Conservation (phyloP, 306 rosid species). For the Glycine tomentella region DNA sequence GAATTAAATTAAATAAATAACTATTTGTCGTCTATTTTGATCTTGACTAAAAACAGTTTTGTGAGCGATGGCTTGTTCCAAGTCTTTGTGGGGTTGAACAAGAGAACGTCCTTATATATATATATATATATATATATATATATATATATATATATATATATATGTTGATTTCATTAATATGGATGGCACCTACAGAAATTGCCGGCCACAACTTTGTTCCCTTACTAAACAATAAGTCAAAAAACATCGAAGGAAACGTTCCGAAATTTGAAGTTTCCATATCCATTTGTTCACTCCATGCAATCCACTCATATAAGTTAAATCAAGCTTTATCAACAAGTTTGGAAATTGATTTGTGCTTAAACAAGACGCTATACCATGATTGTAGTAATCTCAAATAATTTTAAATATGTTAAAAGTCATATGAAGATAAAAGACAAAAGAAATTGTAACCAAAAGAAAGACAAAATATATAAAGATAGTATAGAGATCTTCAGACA, state of each 20-base stretch:
- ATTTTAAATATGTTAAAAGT: background rate
- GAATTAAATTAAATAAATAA: no score
- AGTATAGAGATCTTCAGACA: no score
- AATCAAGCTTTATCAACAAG: background rate
- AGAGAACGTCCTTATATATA: background rate
- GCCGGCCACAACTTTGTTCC: conserved; percentile 23
- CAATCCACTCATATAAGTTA: background rate
- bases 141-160: no score
- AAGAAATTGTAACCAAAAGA: no score
- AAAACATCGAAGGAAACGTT: background rate
- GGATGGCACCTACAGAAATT: background rate
- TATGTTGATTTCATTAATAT: background rate
- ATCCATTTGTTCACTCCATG: background rate
- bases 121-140: no score
- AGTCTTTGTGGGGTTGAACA: conserved; percentile 25
- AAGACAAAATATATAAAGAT: no score
- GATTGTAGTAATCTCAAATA: no score
- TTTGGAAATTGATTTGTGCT: background rate
- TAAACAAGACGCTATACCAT: background rate
- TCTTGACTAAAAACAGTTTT: background rate
- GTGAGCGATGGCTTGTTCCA: conserved; percentile 17
- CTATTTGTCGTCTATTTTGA: background rate
- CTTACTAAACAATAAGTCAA: background rate
- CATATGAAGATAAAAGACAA: background rate
- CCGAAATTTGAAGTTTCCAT: background rate